A percentile compares a stretch with the other conserved stretches of the same genome.
phyloP scores from a whole-genome alignment of 1,284 basidiomycete genomes.

The Peniophora sp. region DNA sequence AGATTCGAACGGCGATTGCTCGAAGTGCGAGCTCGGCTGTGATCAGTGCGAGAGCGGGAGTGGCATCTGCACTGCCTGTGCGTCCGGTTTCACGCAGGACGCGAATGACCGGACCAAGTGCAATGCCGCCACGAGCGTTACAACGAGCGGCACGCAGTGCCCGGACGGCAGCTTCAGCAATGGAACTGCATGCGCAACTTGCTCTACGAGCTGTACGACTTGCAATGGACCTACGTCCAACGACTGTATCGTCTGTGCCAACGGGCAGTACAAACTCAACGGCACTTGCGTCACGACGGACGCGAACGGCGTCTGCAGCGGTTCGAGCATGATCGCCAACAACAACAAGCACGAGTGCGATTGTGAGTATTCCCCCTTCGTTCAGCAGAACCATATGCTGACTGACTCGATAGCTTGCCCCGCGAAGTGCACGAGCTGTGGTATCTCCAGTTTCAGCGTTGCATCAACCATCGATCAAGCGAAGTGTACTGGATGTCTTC shows the following conservation, averaged over 20 bases:
- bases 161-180: conserved; percentile 58
- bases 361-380: conserved; percentile 38
- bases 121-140: conserved; percentile 38
- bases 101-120: conserved; percentile 64
- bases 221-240: conserved; percentile 64
- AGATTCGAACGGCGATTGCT: conserved; percentile 57
- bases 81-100: conserved; percentile 55
- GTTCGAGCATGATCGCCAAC: conserved; percentile 66
- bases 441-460: conserved; percentile 60
- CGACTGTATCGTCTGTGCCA: conserved; percentile 60
- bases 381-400: background rate
- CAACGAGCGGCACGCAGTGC: conserved; percentile 48
- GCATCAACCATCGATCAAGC: conserved; percentile 57
- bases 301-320: conserved; percentile 61
- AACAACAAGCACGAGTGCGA: conserved; percentile 76
- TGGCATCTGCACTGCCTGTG: conserved; percentile 67
- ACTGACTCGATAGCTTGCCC: conserved; percentile 52
- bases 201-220: conserved; percentile 60
- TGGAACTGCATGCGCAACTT: conserved; percentile 46
- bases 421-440: conserved; percentile 69
- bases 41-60: conserved; percentile 54
- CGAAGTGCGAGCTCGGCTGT: conserved; percentile 69
- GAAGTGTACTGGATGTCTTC: conserved; percentile 70
- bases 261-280: conserved; percentile 50
- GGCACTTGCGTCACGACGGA: conserved; percentile 61